Base-by-base conservation (phyloP, 139 green algal genomes). In the Ettlia oleoabundans region DNA sequence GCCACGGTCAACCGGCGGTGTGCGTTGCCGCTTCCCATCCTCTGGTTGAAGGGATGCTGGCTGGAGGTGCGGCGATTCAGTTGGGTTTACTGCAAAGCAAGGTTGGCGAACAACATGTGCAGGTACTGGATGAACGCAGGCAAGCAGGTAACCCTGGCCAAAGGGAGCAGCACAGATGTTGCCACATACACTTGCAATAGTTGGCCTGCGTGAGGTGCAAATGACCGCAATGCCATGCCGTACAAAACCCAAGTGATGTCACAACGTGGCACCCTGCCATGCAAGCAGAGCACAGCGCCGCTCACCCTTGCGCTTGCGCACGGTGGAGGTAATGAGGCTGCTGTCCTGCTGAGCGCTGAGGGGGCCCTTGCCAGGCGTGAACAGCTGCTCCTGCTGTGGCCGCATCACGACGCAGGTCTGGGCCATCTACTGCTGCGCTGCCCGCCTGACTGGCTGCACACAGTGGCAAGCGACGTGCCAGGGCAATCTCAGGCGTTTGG, bases 281-380 rank as follows among this genome's bases (percentile, higher is more conserved):
- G 15, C 47, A 58, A 24, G 47, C 47, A 0, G 6, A 53, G 4
- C 72, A 35, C 33, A 4, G 1, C 8, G 19, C 72, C 26, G 26
- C 65, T 68, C 47, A 77, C 78, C 53, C 53, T 86, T 86, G 38
- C 81, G 81, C 66, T 86, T 86, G 69, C 81, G 71, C 21, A 72
- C 72, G 18, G 69, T 63, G 19, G 81, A 86, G 1, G 81, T 86
- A 51, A 86, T 86, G 30, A 86, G 62, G 81, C 71, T 86, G 18
- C 6, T 62, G 65, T 86, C 73, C 33, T 32, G 18, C 24, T 65
- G 65, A 1, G 71, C 58, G 21, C 30, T 76, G 5, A 76, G 58
- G 7, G 71, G 43, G 32, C 32, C 41, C 76, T 75, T 64, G 63
- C 62, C 76, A 3, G 76, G 76, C 10, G 76, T 74, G 15, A 43